Conservation (phyloP, 495 filamentous ascomycete species). For the Xylona heveae region DNA sequence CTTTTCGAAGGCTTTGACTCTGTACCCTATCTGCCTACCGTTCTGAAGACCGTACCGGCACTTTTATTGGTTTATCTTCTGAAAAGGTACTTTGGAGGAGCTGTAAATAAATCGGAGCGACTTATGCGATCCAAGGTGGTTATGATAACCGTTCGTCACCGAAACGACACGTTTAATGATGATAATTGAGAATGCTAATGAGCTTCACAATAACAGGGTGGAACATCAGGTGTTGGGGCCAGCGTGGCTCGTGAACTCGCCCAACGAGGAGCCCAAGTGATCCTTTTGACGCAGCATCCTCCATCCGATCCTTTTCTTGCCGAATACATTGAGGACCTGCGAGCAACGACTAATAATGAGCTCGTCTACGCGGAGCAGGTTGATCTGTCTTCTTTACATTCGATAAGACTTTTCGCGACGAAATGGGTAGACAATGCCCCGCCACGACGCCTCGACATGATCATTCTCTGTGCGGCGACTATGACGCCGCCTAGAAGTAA, state of each 20-base stretch:
- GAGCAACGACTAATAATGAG: conserved; percentile 57
- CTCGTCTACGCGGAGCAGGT: conserved; percentile 90
- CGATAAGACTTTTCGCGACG: conserved; percentile 84
- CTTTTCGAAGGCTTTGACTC: conserved; percentile 39
- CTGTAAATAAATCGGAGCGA: conserved; percentile 53
- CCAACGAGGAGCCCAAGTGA: conserved; percentile 64
- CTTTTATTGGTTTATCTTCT: conserved; percentile 37
- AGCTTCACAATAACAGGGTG: too few species aligned
- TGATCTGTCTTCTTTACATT: conserved; percentile 69
- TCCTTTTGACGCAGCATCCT: conserved; percentile 69
- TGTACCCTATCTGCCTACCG: conserved; percentile 39
- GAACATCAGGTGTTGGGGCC: conserved; percentile 84
- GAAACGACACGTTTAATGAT: neutral
- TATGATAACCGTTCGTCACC: conserved; percentile 53
- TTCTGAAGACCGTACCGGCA: conserved; percentile 37
- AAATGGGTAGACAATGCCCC: conserved; percentile 96
- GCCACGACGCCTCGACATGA: conserved; percentile 76
- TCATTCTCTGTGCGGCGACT: conserved; percentile 67
- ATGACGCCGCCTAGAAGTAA: conserved; percentile 39
- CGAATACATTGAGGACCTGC: conserved; percentile 81
- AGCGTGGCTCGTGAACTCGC: conserved; percentile 53
- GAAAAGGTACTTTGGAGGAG: conserved; percentile 63
- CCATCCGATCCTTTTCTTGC: conserved; percentile 70
- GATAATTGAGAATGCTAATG: conserved; percentile 6
- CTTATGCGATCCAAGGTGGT: conserved; percentile 83